A percentile compares a stretch with the other conserved stretches of the same genome.
These are phyloP conservation scores for Nidularia pulvinata DNA, from an alignment of 768 basidiomycete species.

Conservation along the genomic window DNA sequence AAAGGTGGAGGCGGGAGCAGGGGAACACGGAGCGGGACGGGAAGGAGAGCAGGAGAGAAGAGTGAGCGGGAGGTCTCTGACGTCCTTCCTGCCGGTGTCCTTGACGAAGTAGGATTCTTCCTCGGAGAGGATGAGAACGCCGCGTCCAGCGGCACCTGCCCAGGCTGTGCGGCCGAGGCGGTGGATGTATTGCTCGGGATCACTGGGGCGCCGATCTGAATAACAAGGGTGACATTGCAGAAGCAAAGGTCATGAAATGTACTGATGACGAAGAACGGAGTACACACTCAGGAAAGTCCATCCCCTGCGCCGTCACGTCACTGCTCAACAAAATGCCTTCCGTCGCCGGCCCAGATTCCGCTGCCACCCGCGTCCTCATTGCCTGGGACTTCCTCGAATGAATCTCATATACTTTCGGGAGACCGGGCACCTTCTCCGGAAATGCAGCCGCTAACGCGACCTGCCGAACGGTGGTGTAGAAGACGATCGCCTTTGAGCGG, in stretches of 20 bases:
- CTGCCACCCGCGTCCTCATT: slow-evolving; percentile 54
- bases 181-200: slow-evolving; percentile 77
- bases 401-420: slow-evolving; percentile 72
- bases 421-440: slow-evolving; percentile 53
- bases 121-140: slow-evolving; percentile 81
- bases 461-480: slow-evolving; percentile 84
- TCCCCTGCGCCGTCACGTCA: slow-evolving; percentile 86
- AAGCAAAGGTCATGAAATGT: slow-evolving; percentile 48
- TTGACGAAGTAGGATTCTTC: slow-evolving; percentile 54
- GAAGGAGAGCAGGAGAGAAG: slow-evolving; percentile 35
- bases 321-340: slow-evolving; percentile 78
- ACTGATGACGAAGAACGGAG: slow-evolving; percentile 66
- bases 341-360: slow-evolving; percentile 49
- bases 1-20: slow-evolving; percentile 13
- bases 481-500: slow-evolving; percentile 76
- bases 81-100: slow-evolving; percentile 33
- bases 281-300: slow-evolving; percentile 90
- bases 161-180: slow-evolving; percentile 87
- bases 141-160: slow-evolving; percentile 58
- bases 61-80: slow-evolving; percentile 31
- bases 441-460: slow-evolving; percentile 74
- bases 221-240: slow-evolving; percentile 80
- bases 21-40: too few relatives aligned
- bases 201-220: slow-evolving; percentile 83
- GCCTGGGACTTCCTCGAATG: slow-evolving; percentile 76